Base-by-base conservation (phyloP, 176 grass and related monocot genomes). In the Stipa capillata region DNA sequence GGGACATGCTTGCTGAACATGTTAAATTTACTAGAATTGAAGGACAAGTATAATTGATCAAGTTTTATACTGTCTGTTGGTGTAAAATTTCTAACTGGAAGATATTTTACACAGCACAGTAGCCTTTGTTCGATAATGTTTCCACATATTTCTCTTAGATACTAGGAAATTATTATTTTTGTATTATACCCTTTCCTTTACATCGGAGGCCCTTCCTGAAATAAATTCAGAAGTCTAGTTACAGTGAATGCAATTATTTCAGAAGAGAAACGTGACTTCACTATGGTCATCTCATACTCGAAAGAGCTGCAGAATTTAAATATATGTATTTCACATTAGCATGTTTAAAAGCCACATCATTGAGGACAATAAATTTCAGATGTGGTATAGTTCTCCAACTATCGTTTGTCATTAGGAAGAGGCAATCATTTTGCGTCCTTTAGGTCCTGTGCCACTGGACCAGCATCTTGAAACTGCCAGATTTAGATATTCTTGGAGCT, bases 321-420 rank as follows among this genome's bases (percentile, higher is more conserved):
- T 39, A 23, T 42, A 14, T 24, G 48, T 32, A 16, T 54, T 35
- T 25, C 3, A 11, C 15, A 1, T 28, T 73, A 64, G 5, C 28
- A 36, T 20, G 45, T 57, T 57, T 29, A 66, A 70, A 82, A 21
- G 23, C 16, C 9, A 51, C 62, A 47, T 56, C 27, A 73, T 14
- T 50, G 28, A 32, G 33, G 27, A n/a, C 8, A 17, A 52, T 35
- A 1, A 44, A 28, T 59, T 71, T 3, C 18, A 55, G 49, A 15
- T 73, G 18, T 79, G 25, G 25, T 67, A 75, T 25, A 41, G 29
- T 59, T 21, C 3, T 60, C 42, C 18, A 52, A 33, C 18, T 61
- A 33, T 51, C 60, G 25, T 31, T 77, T 70, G 40, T 15, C 27
- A 77, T 52, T 56, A 54, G 47, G 25, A 68, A 84, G 74, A 77